Conservation (phyloP, 2,329 filamentous ascomycete genomes). For the Nemania sp. region DNA sequence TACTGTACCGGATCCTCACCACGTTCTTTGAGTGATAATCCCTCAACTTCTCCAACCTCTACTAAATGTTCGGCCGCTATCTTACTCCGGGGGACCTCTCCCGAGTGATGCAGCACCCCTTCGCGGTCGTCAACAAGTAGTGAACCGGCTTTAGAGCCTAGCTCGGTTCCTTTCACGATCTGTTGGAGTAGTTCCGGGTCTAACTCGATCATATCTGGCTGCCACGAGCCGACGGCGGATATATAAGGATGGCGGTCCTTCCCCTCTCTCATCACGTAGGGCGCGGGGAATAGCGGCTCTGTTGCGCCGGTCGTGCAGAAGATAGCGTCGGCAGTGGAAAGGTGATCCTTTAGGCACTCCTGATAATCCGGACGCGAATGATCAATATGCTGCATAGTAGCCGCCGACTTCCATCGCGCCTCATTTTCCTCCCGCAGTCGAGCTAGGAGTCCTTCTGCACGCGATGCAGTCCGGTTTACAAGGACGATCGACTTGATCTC, state of each 20-base stretch:
- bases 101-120: constrained; percentile 30
- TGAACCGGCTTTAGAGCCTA: constrained; percentile 20
- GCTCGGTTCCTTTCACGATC: not conserved
- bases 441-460: constrained; percentile 20
- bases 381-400: constrained; percentile 24
- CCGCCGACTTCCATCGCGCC: constrained; percentile 24
- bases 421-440: constrained; percentile 29
- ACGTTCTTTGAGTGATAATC: not conserved
- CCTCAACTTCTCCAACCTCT: constrained; percentile 31
- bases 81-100: constrained; percentile 27
- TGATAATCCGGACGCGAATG: constrained; percentile 18
- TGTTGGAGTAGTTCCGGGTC: constrained; percentile 27
- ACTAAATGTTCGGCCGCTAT: constrained; percentile 18
- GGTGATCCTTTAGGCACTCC: constrained; percentile 1
- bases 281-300: constrained; percentile 33
- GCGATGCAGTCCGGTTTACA: constrained; percentile 29
- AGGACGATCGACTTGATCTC: constrained; percentile 32
- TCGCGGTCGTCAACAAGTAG: constrained; percentile 36
- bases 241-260: constrained; percentile 31
- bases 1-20: not conserved
- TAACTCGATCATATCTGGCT: constrained; percentile 39
- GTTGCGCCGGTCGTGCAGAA: constrained; percentile 32
- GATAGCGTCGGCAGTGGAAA: constrained; percentile 24
- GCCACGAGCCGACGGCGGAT: constrained; percentile 38
- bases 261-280: constrained; percentile 11